These are phyloP conservation scores for Tetragonia tetragonoides DNA, from an alignment of 148 eudicot species.

Conservation along the genomic window DNA sequence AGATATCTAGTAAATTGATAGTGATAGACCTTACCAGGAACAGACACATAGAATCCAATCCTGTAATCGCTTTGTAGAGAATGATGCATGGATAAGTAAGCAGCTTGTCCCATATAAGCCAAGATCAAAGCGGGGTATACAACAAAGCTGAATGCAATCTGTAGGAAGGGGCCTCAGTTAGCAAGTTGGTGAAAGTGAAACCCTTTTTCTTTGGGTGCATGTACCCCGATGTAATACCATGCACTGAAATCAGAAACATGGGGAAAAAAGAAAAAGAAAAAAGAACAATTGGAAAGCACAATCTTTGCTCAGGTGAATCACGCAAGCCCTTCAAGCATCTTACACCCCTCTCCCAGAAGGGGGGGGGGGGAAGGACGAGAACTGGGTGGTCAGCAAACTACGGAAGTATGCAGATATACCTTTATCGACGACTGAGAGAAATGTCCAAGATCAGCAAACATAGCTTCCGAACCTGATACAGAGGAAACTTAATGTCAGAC, in stretches of 20 bases:
- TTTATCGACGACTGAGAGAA: slow-evolving; percentile 36
- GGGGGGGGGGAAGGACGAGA: background rate
- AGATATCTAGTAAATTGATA: background rate
- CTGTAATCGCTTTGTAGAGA: slow-evolving; percentile 33
- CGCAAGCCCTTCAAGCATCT: background rate
- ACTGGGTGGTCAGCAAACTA: background rate
- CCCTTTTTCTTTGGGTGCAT: background rate
- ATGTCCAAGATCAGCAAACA: slow-evolving; percentile 78
- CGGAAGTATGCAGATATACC: slow-evolving; percentile 22
- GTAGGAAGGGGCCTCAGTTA: slow-evolving; percentile 21
- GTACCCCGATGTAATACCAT: background rate
- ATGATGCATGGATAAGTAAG: slow-evolving; percentile 55
- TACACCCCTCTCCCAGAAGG: background rate
- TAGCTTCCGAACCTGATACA: slow-evolving; percentile 69
- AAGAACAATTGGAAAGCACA: background rate
- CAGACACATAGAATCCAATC: slow-evolving; percentile 42
- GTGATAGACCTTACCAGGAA: slow-evolving; percentile 28
- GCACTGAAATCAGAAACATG: background rate
- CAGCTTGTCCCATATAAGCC: slow-evolving; percentile 82
- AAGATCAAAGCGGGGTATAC: slow-evolving; percentile 84
- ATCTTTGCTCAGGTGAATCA: background rate
- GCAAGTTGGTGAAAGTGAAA: background rate
- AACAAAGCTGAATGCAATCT: slow-evolving; percentile 75
- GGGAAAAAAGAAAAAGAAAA: background rate
- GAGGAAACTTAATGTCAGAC: slow-evolving; percentile 10